Percentiles rank a stretch among this genome's conserved stretches.
These are phyloP conservation scores for Neoarthrinium moseri DNA, from an alignment of 2,329 filamentous ascomycete species.

Conservation along the genomic window DNA sequence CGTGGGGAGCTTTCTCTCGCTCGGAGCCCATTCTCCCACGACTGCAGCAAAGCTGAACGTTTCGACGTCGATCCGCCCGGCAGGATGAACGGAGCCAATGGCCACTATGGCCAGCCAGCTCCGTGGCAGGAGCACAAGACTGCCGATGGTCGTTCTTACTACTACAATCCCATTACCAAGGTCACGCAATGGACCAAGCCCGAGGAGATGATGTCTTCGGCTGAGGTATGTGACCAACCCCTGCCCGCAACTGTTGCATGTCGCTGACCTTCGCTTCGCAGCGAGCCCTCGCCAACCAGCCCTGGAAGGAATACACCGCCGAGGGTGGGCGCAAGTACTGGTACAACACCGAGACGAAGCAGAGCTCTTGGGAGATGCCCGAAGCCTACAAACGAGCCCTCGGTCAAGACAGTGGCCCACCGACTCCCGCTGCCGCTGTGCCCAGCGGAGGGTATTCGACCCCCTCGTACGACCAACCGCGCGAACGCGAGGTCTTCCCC, in stretches of 20 bases:
- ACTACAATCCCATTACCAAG: constrained; percentile 84
- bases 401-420: constrained; percentile 51
- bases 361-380: constrained; percentile 95
- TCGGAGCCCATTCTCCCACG: no score
- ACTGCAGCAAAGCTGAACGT: no score
- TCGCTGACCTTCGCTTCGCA: no score
- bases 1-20: no score
- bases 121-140: constrained; percentile 81
- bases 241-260: no score
- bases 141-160: constrained; percentile 82
- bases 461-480: constrained; percentile 27
- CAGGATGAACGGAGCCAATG: constrained; percentile 61
- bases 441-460: constrained; percentile 33
- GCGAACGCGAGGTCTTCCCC: constrained; percentile 38
- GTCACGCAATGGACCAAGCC: constrained; percentile 94
- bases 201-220: constrained; percentile 78
- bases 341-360: constrained; percentile 88
- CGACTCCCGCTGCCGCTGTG: constrained; percentile 40
- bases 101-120: constrained; percentile 47
- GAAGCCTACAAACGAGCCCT: constrained; percentile 76
- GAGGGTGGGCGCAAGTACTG: constrained; percentile 90
- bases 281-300: constrained; percentile 78
- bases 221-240: constrained; percentile 67
- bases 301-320: constrained; percentile 90
- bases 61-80: no score